Evolutionary conservation across 768 basidiomycete genomes (phyloP), one percentile per base, ranked within the genome.

Genomic region (Leccinum boreale): DNA sequence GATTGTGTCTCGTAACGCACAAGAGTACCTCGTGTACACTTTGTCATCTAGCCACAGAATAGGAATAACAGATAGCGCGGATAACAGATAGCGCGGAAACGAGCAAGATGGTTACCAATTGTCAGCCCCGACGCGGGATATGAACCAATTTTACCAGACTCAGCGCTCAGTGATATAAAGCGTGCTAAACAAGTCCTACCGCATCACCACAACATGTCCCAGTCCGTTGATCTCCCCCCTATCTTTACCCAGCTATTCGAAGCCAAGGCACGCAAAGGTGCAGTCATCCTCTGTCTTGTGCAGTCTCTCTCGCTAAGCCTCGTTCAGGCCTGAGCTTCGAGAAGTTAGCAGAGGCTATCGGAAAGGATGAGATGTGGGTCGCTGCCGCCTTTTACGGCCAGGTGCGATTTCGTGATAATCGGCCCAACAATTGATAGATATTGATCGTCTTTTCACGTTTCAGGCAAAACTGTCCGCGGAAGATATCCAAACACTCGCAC

Each of bases 351-450:
- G 75, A 85, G 57, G 77, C 76, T 7, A 80, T 93, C 53, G 83
- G 80, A 23, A 85, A 80, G 68, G 87, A 90, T 67, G 91, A 93
- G 65, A 79, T 92, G 24, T 93, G 89, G 89, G 79, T 92, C 24
- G 90, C 90, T 3, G 83, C 90, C 6, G 84, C 85, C 50, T 89
- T 93, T 72, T 91, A 90, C 63, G 90, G 86, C 7, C 90, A 92
- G 76, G 88, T 87, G 58, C 21, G 74, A 63, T 46, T 26, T 53
- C 42, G 23, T 11, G 36, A 44, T 19, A 26, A 11, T 53, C 58
- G 21, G 1, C 29, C 31, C 51, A 36, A 31, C 29, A 4, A 31
- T 11, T 31, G 4, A 31, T 31, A 31, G 24, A 53, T 49, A 45
- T 24, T 24, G 3, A 36, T 47, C 4, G 3, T 21, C n/a, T 10